These are phyloP conservation scores for Rhodocollybia butyracea DNA, from an alignment of 768 basidiomycete species.

Conservation along the genomic window DNA sequence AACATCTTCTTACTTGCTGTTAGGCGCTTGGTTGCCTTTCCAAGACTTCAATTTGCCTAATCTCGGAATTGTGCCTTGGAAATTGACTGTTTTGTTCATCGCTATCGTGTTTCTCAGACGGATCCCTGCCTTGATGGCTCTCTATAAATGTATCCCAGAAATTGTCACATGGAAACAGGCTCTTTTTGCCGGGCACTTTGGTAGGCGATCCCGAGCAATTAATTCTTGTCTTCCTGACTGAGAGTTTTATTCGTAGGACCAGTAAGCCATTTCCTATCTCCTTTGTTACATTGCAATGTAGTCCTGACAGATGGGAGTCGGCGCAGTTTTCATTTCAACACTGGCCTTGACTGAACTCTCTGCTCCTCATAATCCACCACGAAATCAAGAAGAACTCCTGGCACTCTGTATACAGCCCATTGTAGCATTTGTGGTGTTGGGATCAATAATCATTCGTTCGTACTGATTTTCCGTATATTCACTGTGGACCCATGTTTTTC, in stretches of 20 bases:
- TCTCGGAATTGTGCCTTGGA: conserved; percentile 66
- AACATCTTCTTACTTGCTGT: background rate
- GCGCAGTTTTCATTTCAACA: conserved; percentile 84
- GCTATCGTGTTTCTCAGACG: conserved; percentile 72
- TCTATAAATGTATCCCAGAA: conserved; percentile 88
- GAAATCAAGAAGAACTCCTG: conserved; percentile 69
- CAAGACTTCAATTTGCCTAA: conserved; percentile 48
- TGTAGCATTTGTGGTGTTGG: conserved; percentile 82
- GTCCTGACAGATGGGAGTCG: conserved; percentile 84
- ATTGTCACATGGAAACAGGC: conserved; percentile 84
- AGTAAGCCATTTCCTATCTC: conserved; percentile 30
- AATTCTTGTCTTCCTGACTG: background rate
- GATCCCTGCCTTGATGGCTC: conserved; percentile 70
- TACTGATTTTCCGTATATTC: conserved; percentile 1
- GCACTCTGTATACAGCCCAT: conserved; percentile 74
- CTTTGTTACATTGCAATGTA: background rate
- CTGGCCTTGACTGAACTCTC: conserved; percentile 65
- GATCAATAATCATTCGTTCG: conserved; percentile 82
- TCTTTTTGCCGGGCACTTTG: conserved; percentile 90
- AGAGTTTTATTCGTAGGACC: conserved; percentile 37
- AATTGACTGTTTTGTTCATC: conserved; percentile 64
- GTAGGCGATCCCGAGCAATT: conserved; percentile 31
- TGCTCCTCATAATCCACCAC: conserved; percentile 53
- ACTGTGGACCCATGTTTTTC: background rate
- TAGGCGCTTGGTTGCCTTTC: conserved; percentile 81